Conservation (phyloP, 345 rosid genomes). For the Hibiscus syriacus region DNA sequence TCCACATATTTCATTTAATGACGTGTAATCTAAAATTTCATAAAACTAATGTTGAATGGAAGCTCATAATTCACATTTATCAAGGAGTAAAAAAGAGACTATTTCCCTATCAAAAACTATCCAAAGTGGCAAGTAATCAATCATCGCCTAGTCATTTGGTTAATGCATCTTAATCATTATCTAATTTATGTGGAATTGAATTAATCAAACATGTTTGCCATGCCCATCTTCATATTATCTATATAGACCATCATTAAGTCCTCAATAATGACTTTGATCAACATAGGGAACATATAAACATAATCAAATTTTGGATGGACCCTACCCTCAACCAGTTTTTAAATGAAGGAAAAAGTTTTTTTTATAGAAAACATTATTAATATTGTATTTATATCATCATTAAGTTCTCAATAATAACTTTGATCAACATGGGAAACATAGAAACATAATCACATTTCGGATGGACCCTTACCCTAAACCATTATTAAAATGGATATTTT, state of each 20-base stretch:
- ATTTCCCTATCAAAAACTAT: not conserved
- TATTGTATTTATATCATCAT: no score
- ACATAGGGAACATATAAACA: not conserved
- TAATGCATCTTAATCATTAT: conserved; percentile 37
- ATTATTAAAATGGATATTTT: no score
- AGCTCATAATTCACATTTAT: not conserved
- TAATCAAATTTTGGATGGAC: not conserved
- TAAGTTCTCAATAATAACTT: no score
- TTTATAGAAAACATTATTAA: no score
- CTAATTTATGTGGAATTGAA: conserved; percentile 8
- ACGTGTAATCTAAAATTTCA: not conserved
- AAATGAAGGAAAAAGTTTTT: not conserved
- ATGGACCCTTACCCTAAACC: no score
- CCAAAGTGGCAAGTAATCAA: conserved; percentile 2
- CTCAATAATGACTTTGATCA: conserved; percentile 4
- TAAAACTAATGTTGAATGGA: not conserved
- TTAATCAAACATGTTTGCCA: conserved; percentile 32
- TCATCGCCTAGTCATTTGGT: conserved; percentile 9
- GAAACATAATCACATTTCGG: no score
- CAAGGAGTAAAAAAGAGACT: not conserved
- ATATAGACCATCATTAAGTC: not conserved
- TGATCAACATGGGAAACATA: no score
- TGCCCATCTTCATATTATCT: conserved; percentile 9
- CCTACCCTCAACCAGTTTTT: no score
- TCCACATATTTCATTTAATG: not conserved